phyloP scores from a whole-genome alignment of 306 rosid species.

The Pueraria montana region DNA sequence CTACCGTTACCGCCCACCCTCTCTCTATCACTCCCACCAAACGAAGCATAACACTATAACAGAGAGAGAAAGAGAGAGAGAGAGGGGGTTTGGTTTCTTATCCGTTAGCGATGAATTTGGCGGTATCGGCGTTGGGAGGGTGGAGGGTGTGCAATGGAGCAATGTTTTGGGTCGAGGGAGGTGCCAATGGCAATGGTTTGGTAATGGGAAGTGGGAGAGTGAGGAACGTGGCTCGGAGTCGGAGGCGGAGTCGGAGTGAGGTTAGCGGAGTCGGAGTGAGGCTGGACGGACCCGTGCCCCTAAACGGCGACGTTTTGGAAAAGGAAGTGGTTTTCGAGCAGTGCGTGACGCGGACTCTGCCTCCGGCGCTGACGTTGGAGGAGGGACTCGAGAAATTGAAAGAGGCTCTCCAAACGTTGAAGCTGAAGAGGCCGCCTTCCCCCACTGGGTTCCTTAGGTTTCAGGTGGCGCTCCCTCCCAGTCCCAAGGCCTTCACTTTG shows the following conservation, averaged over 20 bases:
- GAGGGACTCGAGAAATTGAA: constrained; percentile 73
- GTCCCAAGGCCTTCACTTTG: constrained; percentile 82
- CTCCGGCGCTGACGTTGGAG: constrained; percentile 82
- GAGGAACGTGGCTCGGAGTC: neutral
- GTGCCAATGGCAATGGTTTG: neutral
- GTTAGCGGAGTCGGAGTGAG: constrained; percentile 49
- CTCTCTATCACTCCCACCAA: too few species aligned
- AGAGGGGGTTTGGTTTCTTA: neutral
- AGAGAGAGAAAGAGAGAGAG: neutral
- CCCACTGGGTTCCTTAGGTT: constrained; percentile 75
- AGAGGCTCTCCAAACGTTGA: constrained; percentile 70
- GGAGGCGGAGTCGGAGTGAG: constrained; percentile 48
- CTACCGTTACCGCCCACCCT: too few species aligned
- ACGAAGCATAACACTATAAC: too few species aligned
- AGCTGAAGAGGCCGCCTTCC: constrained; percentile 62
- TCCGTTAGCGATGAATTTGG: constrained; percentile 8
- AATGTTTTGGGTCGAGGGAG: neutral
- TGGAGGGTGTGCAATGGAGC: neutral
- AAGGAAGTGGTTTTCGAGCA: constrained; percentile 70
- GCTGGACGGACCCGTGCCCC: constrained; percentile 50
- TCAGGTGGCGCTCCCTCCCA: constrained; percentile 92
- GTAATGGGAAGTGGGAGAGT: neutral
- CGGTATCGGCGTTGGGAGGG: neutral
- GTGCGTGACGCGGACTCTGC: constrained; percentile 68
- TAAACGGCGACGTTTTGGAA: constrained; percentile 50